Conservation (phyloP, 257 asterid genomes). For the Buddleja alternifolia region DNA sequence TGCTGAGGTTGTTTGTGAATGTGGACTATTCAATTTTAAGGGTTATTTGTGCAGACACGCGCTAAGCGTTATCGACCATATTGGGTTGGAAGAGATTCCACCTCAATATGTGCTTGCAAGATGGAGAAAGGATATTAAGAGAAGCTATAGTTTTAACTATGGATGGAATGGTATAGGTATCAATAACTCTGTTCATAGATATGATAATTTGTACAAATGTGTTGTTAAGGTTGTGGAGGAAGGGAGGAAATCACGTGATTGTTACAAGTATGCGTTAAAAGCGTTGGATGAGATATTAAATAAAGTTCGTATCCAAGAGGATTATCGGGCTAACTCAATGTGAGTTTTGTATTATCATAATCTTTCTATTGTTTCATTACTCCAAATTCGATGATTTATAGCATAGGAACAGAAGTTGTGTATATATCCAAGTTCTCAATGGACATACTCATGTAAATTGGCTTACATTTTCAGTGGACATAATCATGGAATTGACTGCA, state of each 20-base stretch:
- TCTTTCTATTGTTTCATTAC: neutral
- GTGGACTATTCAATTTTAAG: slow-evolving; percentile 57
- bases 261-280: slow-evolving; percentile 42
- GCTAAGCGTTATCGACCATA: slow-evolving; percentile 50
- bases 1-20: slow-evolving; percentile 46
- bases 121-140: slow-evolving; percentile 61
- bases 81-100: slow-evolving; percentile 61
- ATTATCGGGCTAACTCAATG: neutral
- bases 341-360: slow-evolving; percentile 1
- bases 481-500: neutral
- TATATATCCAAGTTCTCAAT: slow-evolving; percentile 15
- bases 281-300: slow-evolving; percentile 49
- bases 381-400: neutral
- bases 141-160: slow-evolving; percentile 36
- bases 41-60: slow-evolving; percentile 71
- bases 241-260: slow-evolving; percentile 56
- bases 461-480: too few relatives aligned
- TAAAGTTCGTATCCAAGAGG: slow-evolving; percentile 40
- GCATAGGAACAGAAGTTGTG: neutral
- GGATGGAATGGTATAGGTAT: slow-evolving; percentile 46
- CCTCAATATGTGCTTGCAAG: slow-evolving; percentile 58
- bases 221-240: slow-evolving; percentile 51
- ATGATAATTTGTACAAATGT: slow-evolving; percentile 47
- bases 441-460: neutral
- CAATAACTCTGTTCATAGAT: slow-evolving; percentile 58